Evolutionary conservation across 768 basidiomycete species (phyloP), one percentile per base, ranked within the genome.

Genomic region (Gloeopeniophorella convolvens): DNA sequence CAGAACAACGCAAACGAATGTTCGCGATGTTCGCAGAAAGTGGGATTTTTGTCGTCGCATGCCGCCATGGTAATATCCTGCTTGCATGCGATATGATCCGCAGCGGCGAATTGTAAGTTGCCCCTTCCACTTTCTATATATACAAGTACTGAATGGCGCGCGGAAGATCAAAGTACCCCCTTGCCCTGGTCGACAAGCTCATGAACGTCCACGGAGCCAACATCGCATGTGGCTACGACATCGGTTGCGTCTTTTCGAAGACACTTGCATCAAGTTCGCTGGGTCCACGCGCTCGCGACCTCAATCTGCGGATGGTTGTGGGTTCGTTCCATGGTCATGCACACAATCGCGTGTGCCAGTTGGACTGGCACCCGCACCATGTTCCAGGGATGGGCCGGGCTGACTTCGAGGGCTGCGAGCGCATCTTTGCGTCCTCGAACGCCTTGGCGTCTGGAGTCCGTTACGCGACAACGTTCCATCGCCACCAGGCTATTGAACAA

Each of bases 271-370:
- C 28, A 3, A 60, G 61, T 34, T 44, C 51, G 11, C 45, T 65
- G 5, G 60, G 58, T 4, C 49, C 45, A 0, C 23, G 39, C 3
- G 51, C 55, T 4, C 2, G 23, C 10, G 34, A 49, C 15, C 32
- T 31, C 12, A 8, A 33, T 24, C n/a, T 59, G 3, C 44, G 54
- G 4, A 31, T 63, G 5, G 51, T 62, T 11, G 59, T 64, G 6
- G 57, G 60, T 3, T 56, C 62, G 2, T 66, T 66, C 51, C 65
- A 66, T 45, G 61, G 65, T 2, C 59, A 66, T 44, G 56, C 58
- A 1, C 66, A 68, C 42, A 63, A 63, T 40, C 52, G 58, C 2
- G 33, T 30, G 10, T 68, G 66, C 35, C 65, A 65, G 39, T 27
- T 66, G 1, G 18, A 49, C 16, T 63, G 58, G 57, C 65, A 66